Percentiles rank a stretch among this genome's conserved stretches.
Conservation (phyloP, 129 eudicot genomes). For the Sambucus nigra region DNA sequence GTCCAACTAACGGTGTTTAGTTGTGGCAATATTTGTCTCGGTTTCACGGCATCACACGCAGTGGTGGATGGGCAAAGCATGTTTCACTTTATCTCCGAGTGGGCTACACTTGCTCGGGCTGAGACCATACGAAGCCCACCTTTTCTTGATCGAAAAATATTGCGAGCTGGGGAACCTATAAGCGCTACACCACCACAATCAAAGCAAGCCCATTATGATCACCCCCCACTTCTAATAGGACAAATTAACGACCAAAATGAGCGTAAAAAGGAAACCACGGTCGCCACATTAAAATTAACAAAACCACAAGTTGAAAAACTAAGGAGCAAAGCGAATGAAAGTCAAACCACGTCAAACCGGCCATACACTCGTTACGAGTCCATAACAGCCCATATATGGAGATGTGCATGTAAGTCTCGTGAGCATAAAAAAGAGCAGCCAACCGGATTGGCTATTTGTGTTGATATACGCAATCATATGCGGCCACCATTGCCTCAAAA, state of each 20-base stretch:
- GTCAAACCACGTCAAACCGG: no score
- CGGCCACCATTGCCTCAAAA: slow-evolving; percentile 44
- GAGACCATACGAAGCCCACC: slow-evolving; percentile 25
- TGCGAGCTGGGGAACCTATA: slow-evolving; percentile 32
- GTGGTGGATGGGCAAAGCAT: slow-evolving; percentile 64
- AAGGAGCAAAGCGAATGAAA: slow-evolving; percentile 27
- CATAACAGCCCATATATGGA: slow-evolving; percentile 54
- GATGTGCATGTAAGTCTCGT: slow-evolving; percentile 40
- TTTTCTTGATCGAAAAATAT: slow-evolving; percentile 28
- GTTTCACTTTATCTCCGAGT: slow-evolving; percentile 56
- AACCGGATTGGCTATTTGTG: slow-evolving; percentile 22
- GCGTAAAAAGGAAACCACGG: slow-evolving; percentile 17
- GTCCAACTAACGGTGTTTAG: slow-evolving; percentile 41
- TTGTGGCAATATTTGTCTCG: slow-evolving; percentile 55
- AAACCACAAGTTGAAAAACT: slow-evolving; percentile 29
- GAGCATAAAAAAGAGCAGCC: slow-evolving; percentile 25
- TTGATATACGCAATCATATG: slow-evolving; percentile 34
- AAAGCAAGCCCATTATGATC: slow-evolving; percentile 16
- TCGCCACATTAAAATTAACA: slow-evolving; percentile 29
- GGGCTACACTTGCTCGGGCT: slow-evolving; percentile 55
- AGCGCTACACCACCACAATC: slow-evolving; percentile 10
- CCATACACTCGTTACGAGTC: no score
- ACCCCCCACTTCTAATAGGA: slow-evolving; percentile 32
- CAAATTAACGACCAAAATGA: slow-evolving; percentile 18
- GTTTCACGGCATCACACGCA: slow-evolving; percentile 41